Evolutionary conservation across 2,329 filamentous ascomycete genomes (phyloP).

Genomic region (Penicillium concentricum): DNA sequence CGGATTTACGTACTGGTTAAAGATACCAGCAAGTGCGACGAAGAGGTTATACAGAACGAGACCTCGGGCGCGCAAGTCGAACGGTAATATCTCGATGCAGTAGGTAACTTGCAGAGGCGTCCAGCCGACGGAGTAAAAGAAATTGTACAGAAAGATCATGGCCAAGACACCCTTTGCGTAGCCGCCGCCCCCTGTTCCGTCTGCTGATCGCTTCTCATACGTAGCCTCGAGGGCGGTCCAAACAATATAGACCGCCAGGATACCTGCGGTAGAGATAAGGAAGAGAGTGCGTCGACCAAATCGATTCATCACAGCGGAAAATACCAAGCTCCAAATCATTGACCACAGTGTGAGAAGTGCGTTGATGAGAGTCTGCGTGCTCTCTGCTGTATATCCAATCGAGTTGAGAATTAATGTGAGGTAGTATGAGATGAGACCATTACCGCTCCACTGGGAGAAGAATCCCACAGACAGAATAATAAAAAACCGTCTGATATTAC

Average conservation of each 20-base stretch:
- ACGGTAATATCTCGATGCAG: slow-evolving; percentile 51
- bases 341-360: slow-evolving; percentile 57
- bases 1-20: slow-evolving; percentile 48
- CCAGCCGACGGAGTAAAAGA: slow-evolving; percentile 43
- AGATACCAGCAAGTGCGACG: slow-evolving; percentile 43
- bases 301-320: slow-evolving; percentile 55
- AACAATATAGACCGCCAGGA: slow-evolving; percentile 10
- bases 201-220: slow-evolving; percentile 5
- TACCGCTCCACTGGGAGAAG: slow-evolving; percentile 29
- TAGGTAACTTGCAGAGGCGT: slow-evolving; percentile 8
- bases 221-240: slow-evolving; percentile 5
- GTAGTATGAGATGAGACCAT: slow-evolving; percentile 53
- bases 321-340: slow-evolving; percentile 54
- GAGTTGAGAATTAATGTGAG: slow-evolving; percentile 53
- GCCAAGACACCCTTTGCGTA: slow-evolving; percentile 47
- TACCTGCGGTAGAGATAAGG: slow-evolving; percentile 31
- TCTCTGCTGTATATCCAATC: slow-evolving; percentile 50
- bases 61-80: slow-evolving; percentile 55
- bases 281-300: slow-evolving; percentile 42
- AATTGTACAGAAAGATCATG: slow-evolving; percentile 47
- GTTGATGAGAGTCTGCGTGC: slow-evolving; percentile 53
- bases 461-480: slow-evolving; percentile 4
- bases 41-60: slow-evolving; percentile 45
- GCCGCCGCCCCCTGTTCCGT: neutral
- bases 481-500: neutral